phyloP scores from a whole-genome alignment of 345 rosid genomes.

The Physaria fendleri region DNA sequence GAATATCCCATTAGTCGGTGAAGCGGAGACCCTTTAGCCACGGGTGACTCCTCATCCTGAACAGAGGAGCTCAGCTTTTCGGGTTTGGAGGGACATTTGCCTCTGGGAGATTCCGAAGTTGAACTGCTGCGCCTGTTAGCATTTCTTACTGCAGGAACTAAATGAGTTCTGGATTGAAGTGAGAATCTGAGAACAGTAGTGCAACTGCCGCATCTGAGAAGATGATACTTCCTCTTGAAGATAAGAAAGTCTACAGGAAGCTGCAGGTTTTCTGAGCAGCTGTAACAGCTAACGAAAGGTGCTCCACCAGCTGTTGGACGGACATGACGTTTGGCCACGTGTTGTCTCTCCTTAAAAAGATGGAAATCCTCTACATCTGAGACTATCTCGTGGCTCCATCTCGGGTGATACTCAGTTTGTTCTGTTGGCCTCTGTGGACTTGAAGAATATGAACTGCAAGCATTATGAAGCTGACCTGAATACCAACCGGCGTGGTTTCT shows the following conservation, averaged over 20 bases:
- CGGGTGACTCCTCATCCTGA: conserved; percentile 31
- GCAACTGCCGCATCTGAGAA: conserved; percentile 72
- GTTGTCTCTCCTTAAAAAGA: conserved; percentile 39
- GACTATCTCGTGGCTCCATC: conserved; percentile 33
- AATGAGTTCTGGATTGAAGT: conserved; percentile 47
- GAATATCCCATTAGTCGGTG: conserved; percentile 86
- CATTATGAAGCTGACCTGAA: conserved; percentile 31
- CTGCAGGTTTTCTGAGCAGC: conserved; percentile 49
- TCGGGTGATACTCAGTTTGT: conserved; percentile 35
- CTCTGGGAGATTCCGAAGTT: conserved; percentile 30
- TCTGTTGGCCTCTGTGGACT: conserved; percentile 55
- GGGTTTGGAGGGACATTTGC: conserved; percentile 15
- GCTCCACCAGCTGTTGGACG: conserved; percentile 83
- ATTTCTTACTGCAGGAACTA: conserved; percentile 32
- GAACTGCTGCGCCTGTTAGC: conserved; percentile 26
- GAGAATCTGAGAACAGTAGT: conserved; percentile 56
- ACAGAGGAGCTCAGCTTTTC: conserved; percentile 36
- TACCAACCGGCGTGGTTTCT: conserved; percentile 35
- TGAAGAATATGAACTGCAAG: conserved; percentile 43
- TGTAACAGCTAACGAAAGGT: conserved; percentile 58
- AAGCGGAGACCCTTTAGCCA: conserved; percentile 52
- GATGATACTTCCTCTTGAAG: conserved; percentile 52
- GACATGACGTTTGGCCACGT: conserved; percentile 49
- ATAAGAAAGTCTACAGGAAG: conserved; percentile 81
- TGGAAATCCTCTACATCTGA: conserved; percentile 38